Evolutionary conservation across 495 filamentous ascomycete species (phyloP).

Genomic region (Penicillium coffeae): DNA sequence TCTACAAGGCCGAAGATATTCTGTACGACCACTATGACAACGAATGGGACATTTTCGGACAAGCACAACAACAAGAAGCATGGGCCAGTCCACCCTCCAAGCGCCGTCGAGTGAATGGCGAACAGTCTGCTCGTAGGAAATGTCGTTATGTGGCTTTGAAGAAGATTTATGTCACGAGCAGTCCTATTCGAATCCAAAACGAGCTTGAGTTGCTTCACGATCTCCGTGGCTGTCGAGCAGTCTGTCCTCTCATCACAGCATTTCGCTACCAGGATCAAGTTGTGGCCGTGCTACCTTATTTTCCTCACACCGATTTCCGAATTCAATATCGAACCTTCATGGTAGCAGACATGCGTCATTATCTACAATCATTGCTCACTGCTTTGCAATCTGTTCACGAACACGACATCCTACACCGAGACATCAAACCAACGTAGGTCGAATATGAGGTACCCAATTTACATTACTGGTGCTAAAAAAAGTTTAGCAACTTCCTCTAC

Average conservation of each 20-base stretch:
- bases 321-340: constrained; percentile 89
- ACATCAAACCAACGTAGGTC: constrained; percentile 91
- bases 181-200: constrained; percentile 88
- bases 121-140: constrained; percentile 31
- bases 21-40: constrained; percentile 79
- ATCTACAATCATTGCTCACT: constrained; percentile 83
- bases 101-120: constrained; percentile 34
- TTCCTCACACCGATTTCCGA: constrained; percentile 92
- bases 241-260: constrained; percentile 94
- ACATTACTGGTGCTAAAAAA: background rate
- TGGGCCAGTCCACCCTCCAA: constrained; percentile 61
- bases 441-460: background rate
- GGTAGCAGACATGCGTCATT: constrained; percentile 77
- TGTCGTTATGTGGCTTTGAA: constrained; percentile 92
- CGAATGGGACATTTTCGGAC: constrained; percentile 69
- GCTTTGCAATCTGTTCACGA: constrained; percentile 80
- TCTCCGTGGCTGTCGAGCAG: constrained; percentile 71
- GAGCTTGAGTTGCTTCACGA: constrained; percentile 96
- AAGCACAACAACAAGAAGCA: constrained; percentile 57
- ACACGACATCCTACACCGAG: constrained; percentile 82
- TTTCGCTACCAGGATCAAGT: constrained; percentile 94
- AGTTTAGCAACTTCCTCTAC: constrained; percentile 84
- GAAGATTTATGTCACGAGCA: constrained; percentile 98
- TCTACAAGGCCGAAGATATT: constrained; percentile 98
- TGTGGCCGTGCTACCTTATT: constrained; percentile 90